These are phyloP conservation scores for Acer campestre DNA, from an alignment of 345 rosid species.

Conservation along the genomic window DNA sequence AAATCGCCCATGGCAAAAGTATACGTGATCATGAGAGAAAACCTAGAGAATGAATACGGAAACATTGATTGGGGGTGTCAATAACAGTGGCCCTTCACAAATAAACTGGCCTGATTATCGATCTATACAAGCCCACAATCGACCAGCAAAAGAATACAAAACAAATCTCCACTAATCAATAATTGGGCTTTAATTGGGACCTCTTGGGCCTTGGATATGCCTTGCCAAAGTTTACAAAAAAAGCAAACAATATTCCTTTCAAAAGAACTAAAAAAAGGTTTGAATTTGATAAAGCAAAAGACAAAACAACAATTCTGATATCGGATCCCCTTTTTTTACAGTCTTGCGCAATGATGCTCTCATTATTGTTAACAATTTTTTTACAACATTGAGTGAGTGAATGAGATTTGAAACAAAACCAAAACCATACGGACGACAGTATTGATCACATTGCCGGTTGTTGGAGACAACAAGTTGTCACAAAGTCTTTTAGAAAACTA, in stretches of 20 bases:
- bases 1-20: no score
- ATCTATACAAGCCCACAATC: no score
- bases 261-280: no score
- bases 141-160: no score
- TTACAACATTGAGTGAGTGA: not conserved
- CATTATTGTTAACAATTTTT: not conserved
- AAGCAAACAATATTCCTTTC: not conserved
- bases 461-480: not conserved
- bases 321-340: not conserved
- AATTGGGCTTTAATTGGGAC: no score
- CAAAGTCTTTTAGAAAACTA: no score
- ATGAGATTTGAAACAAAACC: not conserved
- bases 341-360: not conserved
- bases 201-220: not conserved
- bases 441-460: slow-evolving; percentile 31
- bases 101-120: no score
- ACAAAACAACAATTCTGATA: not conserved
- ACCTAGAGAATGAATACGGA: no score
- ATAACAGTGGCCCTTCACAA: no score
- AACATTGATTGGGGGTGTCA: no score
- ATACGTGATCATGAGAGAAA: no score
- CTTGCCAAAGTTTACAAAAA: not conserved
- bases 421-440: slow-evolving; percentile 7
- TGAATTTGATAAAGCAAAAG: not conserved
- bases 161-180: no score